A percentile compares a stretch with the other conserved stretches of the same genome.
These are phyloP conservation scores for Cladorrhinum samala DNA, from an alignment of 495 filamentous ascomycete species.

Conservation along the genomic window DNA sequence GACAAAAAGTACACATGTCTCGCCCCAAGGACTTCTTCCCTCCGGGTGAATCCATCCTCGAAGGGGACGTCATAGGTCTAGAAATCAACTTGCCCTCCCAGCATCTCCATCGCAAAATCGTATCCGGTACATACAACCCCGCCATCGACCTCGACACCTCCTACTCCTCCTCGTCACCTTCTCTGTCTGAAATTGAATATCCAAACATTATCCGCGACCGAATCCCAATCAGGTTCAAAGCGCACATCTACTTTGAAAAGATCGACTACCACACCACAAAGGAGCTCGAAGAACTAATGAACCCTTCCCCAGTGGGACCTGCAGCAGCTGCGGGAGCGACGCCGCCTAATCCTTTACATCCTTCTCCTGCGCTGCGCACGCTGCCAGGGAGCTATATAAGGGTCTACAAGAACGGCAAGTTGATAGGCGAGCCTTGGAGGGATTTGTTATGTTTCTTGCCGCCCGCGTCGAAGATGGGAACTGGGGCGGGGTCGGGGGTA, in stretches of 20 bases:
- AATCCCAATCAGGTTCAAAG: slow-evolving; percentile 88
- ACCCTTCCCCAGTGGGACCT: slow-evolving; percentile 56
- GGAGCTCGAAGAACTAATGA: slow-evolving; percentile 79
- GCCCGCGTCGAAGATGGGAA: slow-evolving; percentile 75
- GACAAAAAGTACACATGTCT: slow-evolving; percentile 90
- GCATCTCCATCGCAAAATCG: slow-evolving; percentile 77
- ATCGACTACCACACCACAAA: slow-evolving; percentile 87
- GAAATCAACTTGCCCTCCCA: slow-evolving; percentile 87
- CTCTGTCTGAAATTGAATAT: slow-evolving; percentile 20
- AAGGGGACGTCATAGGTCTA: slow-evolving; percentile 92
- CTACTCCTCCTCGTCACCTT: slow-evolving; percentile 27
- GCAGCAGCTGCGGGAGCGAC: slow-evolving; percentile 30
- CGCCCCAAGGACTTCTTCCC: slow-evolving; percentile 84
- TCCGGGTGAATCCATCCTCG: slow-evolving; percentile 58
- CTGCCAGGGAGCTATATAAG: slow-evolving; percentile 81
- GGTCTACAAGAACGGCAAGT: slow-evolving; percentile 83
- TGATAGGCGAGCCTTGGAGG: slow-evolving; percentile 82
- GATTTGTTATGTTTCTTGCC: slow-evolving; percentile 89
- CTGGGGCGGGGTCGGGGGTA: neutral
- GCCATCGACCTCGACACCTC: slow-evolving; percentile 59
- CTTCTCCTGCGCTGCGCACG: slow-evolving; percentile 66
- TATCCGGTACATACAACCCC: slow-evolving; percentile 79
- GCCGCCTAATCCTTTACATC: slow-evolving; percentile 63
- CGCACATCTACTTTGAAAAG: slow-evolving; percentile 88
- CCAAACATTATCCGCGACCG: slow-evolving; percentile 87